Evolutionary conservation across 2,329 filamentous ascomycete species (phyloP).

Genomic region (Penicillium sp.): DNA sequence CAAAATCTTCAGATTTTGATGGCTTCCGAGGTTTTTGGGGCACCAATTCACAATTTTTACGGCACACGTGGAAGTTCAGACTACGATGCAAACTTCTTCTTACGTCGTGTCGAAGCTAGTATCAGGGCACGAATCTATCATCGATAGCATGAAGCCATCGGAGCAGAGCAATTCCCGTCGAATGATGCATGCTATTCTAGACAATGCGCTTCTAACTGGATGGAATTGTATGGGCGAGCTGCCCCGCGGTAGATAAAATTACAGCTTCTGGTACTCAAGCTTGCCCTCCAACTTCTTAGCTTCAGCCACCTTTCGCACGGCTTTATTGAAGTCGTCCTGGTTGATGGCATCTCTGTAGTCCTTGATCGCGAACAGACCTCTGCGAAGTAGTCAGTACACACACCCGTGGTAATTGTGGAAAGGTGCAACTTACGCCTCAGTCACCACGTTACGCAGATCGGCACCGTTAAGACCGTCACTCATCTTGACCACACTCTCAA

Average conservation of each 20-base stretch:
- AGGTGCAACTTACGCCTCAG: constrained; percentile 78
- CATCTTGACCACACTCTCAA: constrained; percentile 99
- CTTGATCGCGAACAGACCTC: constrained; percentile 96
- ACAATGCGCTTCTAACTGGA: constrained; percentile 18
- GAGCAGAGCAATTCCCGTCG: not conserved
- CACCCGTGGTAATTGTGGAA: not conserved
- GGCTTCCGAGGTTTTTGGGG: not conserved
- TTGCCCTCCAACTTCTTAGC: constrained; percentile 98
- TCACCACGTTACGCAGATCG: constrained; percentile 95
- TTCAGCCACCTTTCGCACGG: constrained; percentile 94
- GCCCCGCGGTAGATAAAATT: constrained; percentile 29
- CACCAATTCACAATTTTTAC: too few relatives aligned
- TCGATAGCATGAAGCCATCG: not conserved
- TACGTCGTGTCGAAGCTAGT: not conserved
- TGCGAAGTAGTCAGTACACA: constrained; percentile 42
- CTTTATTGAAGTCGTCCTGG: constrained; percentile 99
- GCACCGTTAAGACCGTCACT: constrained; percentile 97
- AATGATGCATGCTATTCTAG: constrained; percentile 22
- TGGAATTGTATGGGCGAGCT: constrained; percentile 15
- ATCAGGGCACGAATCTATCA: not conserved
- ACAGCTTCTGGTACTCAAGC: constrained; percentile 87
- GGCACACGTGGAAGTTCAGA: not conserved
- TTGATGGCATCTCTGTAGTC: constrained; percentile 95
- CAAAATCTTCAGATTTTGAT: not conserved
- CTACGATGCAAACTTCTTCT: too few relatives aligned